Conservation (phyloP, 129 eudicot species). For the Flaveria linearis region DNA sequence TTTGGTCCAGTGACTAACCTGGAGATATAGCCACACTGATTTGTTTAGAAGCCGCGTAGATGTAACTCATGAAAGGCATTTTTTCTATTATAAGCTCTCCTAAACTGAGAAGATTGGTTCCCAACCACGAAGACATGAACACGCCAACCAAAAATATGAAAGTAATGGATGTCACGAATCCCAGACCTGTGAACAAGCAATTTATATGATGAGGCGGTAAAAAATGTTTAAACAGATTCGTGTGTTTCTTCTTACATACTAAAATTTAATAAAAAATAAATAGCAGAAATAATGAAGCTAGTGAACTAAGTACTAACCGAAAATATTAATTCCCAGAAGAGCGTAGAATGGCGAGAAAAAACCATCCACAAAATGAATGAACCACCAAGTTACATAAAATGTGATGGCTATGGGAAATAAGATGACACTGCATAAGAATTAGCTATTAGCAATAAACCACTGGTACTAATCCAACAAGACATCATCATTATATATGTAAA, state of each 20-base stretch:
- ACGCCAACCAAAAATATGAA: constrained; percentile 91
- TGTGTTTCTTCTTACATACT: background rate
- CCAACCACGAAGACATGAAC: constrained; percentile 88
- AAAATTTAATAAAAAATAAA: background rate
- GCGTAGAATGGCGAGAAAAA: constrained; percentile 69
- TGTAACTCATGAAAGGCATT: constrained; percentile 80
- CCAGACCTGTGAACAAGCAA: constrained; percentile 55
- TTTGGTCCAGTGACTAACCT: constrained; percentile 42
- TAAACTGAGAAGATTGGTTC: constrained; percentile 59
- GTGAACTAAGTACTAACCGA: constrained; percentile 59
- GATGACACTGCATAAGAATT: constrained; percentile 69
- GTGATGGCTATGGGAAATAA: constrained; percentile 72
- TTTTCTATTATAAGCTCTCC: constrained; percentile 79
- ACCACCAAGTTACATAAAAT: constrained; percentile 80
- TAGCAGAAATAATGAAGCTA: background rate
- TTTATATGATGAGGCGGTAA: background rate
- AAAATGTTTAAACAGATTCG: background rate
- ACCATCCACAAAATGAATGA: constrained; percentile 79
- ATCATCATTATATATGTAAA: background rate
- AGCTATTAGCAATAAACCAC: constrained; percentile 10
- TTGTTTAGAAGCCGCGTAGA: constrained; percentile 79
- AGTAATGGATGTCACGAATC: constrained; percentile 70
- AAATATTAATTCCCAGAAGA: constrained; percentile 66
- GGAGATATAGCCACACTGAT: constrained; percentile 83
- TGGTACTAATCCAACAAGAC: background rate